phyloP scores from a whole-genome alignment of 768 basidiomycete genomes.

The Russula griseocarnosa region DNA sequence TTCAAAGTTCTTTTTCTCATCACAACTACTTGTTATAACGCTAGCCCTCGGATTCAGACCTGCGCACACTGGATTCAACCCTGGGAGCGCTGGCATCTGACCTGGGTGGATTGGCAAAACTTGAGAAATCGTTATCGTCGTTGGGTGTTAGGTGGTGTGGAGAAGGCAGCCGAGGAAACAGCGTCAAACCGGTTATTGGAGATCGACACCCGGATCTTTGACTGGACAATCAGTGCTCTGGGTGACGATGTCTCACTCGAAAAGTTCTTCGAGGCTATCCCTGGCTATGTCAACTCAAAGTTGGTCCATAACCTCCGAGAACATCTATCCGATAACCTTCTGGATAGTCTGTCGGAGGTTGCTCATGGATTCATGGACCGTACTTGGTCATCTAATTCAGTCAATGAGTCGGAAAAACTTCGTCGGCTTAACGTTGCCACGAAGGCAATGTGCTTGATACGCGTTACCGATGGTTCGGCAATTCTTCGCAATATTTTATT shows the following conservation, averaged over 20 bases:
- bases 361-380: not conserved
- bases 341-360: not conserved
- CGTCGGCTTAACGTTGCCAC: not conserved
- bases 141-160: not conserved
- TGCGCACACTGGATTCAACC: too few relatives aligned
- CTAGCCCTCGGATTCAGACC: too few relatives aligned
- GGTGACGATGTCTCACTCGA: not conserved
- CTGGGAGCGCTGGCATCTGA: too few relatives aligned
- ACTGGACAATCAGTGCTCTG: not conserved
- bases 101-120: too few relatives aligned
- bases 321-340: not conserved
- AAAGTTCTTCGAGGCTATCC: not conserved
- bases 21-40: not conserved
- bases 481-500: not conserved
- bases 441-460: not conserved
- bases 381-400: not conserved
- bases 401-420: not conserved
- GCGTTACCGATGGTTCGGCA: not conserved
- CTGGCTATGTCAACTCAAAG: not conserved
- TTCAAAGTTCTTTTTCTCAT: too few relatives aligned
- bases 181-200: not conserved
- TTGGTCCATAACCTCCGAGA: not conserved
- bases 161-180: not conserved
- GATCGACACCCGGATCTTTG: not conserved
- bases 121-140: not conserved